Evolutionary conservation across 169 alveolate species (phyloP).

Genomic region (Babesia ovata): DNA sequence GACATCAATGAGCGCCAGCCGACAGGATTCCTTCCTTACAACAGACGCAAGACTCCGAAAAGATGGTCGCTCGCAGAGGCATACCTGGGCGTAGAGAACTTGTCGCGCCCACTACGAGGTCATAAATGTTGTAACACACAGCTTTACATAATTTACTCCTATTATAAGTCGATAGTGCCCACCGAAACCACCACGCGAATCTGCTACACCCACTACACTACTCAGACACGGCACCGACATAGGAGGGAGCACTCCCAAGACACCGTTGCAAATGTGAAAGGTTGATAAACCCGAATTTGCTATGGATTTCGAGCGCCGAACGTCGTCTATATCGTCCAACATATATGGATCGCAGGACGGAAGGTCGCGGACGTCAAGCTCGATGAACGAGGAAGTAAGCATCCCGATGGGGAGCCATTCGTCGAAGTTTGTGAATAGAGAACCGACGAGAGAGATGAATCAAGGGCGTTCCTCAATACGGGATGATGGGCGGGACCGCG

Average conservation of each 20-base stretch:
- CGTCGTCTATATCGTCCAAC: background rate
- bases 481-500: constrained; percentile 8
- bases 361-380: constrained; percentile 5
- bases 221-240: background rate
- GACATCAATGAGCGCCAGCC: no score
- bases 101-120: no score
- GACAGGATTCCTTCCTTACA: no score
- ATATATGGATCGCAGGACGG: constrained; percentile 14
- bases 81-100: no score
- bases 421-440: background rate
- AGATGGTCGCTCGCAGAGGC: no score
- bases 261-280: background rate
- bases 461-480: background rate
- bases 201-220: no score
- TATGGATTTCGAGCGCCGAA: constrained; percentile 4
- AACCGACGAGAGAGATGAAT: background rate
- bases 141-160: no score
- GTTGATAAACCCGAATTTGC: background rate
- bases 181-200: no score
- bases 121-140: no score
- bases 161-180: no score
- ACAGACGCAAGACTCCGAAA: no score
- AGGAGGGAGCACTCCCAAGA: background rate
- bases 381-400: background rate
- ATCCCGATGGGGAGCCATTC: background rate